Percentiles rank a stretch among this genome's conserved stretches.
Evolutionary conservation across 225 moss, liverwort and hornwort species (phyloP).

Genomic region (Ulota crispa): DNA sequence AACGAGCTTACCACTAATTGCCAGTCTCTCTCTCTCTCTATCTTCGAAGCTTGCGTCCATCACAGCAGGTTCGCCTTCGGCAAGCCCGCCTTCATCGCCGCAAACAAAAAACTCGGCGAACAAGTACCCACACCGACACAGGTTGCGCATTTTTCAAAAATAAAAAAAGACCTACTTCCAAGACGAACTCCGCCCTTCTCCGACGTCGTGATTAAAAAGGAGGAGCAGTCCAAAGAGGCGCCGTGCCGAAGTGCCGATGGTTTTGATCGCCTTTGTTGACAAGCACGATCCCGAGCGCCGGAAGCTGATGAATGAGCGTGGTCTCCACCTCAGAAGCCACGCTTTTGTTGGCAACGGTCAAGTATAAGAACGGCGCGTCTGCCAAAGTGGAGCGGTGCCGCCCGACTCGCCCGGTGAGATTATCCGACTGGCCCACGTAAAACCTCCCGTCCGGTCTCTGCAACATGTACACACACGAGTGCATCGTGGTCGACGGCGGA

Average conservation of each 20-base stretch:
- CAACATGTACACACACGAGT: slow-evolving; percentile 86
- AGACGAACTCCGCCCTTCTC: not conserved
- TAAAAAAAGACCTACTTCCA: not conserved
- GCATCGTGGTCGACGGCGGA: slow-evolving; percentile 80
- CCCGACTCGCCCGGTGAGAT: slow-evolving; percentile 67
- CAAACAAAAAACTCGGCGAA: slow-evolving; percentile 15
- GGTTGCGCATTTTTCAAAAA: not conserved
- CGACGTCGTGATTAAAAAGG: slow-evolving; percentile 43
- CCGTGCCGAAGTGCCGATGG: slow-evolving; percentile 87
- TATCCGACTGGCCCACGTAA: slow-evolving; percentile 91
- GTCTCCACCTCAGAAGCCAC: slow-evolving; percentile 92
- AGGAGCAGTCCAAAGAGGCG: slow-evolving; percentile 45
- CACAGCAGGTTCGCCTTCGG: slow-evolving; percentile 33
- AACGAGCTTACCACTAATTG: too few species aligned
- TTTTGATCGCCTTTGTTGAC: slow-evolving; percentile 87
- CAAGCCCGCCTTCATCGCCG: slow-evolving; percentile 6
- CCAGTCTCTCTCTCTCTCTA: not conserved
- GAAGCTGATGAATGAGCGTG: slow-evolving; percentile 74
- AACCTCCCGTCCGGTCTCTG: slow-evolving; percentile 78
- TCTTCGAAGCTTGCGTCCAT: slow-evolving; percentile 9
- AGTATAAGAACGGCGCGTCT: slow-evolving; percentile 71
- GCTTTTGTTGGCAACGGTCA: slow-evolving; percentile 76
- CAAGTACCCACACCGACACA: not conserved
- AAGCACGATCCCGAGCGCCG: slow-evolving; percentile 51
- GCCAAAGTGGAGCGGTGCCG: slow-evolving; percentile 55